Base-by-base conservation (phyloP, 164 flowering plant species). In the Sedum album region DNA sequence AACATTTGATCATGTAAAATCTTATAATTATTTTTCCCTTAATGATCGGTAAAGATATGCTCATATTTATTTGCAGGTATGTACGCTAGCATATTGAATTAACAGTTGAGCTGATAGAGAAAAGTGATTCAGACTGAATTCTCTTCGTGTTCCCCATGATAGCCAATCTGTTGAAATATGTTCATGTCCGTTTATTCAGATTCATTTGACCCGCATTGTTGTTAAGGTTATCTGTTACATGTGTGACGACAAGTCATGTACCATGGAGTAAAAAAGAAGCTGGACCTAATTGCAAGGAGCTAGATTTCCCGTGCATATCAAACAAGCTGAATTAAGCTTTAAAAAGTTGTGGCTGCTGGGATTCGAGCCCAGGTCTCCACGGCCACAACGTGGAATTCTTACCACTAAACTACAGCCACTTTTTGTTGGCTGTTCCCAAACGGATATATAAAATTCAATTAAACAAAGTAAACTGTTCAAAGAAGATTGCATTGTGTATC, bases 341-440 rank as follows among this genome's bases (percentile, higher is more conserved):
- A n/a, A n/a, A n/a, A n/a, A n/a, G n/a, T n/a, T 55, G 95, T 90
- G 95, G 93, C 95, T 86, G 93, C 91, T 88, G 93, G 96, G 96
- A 92, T 88, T 88, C 90, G 91, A 92, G 95, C 98, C 96, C 96
- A 92, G 93, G 96, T 92, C 93, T 87, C 91, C 85, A 88, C 88
- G 85, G 88, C 91, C 88, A 88, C 91, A 90, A 86, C 93, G 91
- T 88, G 85, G 91, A 89, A 89, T 89, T 88, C 91, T 89, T 25
- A 86, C 96, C 91, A 89, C 90, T 87, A 79, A 81, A 81, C 80
- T 81, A 76, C 82, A 78, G 83, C 81, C 83, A 78, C 81, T 49
- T 49, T n/a, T n/a, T n/a, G n/a, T n/a, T n/a, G n/a, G n/a, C n/a
- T n/a, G n/a, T n/a, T n/a, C n/a, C n/a, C n/a, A n/a, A n/a, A n/a